phyloP scores from a whole-genome alignment of 1,284 basidiomycete species.

The Cutaneotrichosporon sp. region DNA sequence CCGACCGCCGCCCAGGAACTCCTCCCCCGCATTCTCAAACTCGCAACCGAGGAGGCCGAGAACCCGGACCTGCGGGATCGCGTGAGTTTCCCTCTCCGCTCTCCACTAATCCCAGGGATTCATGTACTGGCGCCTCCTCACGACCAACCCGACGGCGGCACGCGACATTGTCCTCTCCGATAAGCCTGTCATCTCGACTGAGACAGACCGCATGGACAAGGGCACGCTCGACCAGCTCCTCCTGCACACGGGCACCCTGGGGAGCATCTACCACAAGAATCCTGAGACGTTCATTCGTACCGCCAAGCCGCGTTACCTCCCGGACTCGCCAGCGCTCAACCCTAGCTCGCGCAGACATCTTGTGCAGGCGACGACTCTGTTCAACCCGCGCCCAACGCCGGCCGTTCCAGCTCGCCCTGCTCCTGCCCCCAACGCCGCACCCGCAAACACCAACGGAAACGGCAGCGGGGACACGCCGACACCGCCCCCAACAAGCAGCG shows the following conservation, averaged over 20 bases:
- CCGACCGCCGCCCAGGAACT: slow-evolving; percentile 87
- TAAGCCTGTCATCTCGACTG: slow-evolving; percentile 95
- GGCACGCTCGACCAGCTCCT: slow-evolving; percentile 76
- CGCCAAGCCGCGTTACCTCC: slow-evolving; percentile 48
- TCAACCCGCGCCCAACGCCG: slow-evolving; percentile 8
- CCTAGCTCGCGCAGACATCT: slow-evolving; percentile 52
- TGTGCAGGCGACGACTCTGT: slow-evolving; percentile 29
- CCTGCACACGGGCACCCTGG: slow-evolving; percentile 52
- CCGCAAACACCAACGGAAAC: slow-evolving; percentile 4
- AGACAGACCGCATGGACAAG: slow-evolving; percentile 95
- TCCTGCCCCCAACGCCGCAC: slow-evolving; percentile 9
- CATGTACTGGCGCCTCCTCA: slow-evolving; percentile 98
- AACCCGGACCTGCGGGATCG: slow-evolving; percentile 91
- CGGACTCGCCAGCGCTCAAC: slow-evolving; percentile 52
- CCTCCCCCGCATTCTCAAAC: slow-evolving; percentile 84
- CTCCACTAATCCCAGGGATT: slow-evolving; percentile 59
- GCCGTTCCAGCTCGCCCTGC: slow-evolving; percentile 11
- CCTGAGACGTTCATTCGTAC: slow-evolving; percentile 55
- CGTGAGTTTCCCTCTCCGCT: slow-evolving; percentile 32
- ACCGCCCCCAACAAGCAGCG: slow-evolving; percentile 24
- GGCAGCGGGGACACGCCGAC: slow-evolving; percentile 9
- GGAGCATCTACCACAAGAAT: slow-evolving; percentile 54
- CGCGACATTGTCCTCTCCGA: slow-evolving; percentile 88
- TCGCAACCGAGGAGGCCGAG: slow-evolving; percentile 95
- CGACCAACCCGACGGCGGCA: slow-evolving; percentile 86